Percentiles rank a stretch among this genome's conserved stretches.
phyloP scores from a whole-genome alignment of 768 basidiomycete genomes.

The Leccinum uliginosum region DNA sequence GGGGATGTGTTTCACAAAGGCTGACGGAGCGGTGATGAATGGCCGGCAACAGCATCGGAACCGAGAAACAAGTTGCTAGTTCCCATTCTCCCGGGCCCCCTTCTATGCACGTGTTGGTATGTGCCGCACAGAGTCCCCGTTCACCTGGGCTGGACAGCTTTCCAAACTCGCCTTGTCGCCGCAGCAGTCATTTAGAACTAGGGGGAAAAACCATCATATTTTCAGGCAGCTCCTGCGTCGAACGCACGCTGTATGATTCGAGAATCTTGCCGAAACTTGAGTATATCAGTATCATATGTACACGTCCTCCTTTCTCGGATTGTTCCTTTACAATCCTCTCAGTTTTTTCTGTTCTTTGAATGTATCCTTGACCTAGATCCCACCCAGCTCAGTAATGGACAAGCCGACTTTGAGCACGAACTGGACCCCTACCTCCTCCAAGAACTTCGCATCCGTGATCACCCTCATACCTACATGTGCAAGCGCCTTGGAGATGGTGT shows the following conservation, averaged over 20 bases:
- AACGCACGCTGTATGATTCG: neutral
- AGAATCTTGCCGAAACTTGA: neutral
- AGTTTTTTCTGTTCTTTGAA: conserved; percentile 43
- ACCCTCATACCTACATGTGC: conserved; percentile 67
- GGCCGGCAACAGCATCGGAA: neutral
- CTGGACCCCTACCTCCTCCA: conserved; percentile 41
- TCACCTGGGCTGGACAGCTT: neutral
- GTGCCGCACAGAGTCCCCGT: neutral
- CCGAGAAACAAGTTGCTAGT: neutral
- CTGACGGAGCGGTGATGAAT: neutral
- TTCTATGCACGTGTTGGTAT: neutral
- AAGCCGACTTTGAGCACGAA: neutral
- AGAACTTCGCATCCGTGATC: conserved; percentile 62
- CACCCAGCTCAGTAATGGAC: neutral
- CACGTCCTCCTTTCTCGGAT: neutral
- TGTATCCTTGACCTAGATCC: conserved; percentile 40
- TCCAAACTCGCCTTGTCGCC: neutral
- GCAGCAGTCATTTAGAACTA: too few species aligned
- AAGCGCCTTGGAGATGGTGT: conserved; percentile 66
- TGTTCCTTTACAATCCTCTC: conserved; percentile 4
- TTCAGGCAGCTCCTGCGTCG: neutral
- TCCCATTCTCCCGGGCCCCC: neutral
- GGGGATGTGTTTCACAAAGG: neutral
- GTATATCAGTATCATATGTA: neutral
- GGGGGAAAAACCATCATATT: neutral